A percentile compares a stretch with the other conserved stretches of the same genome.
phyloP scores from a whole-genome alignment of 192 early-diverging fungal genomes.

The Gryganskiella cystojenkinii region DNA sequence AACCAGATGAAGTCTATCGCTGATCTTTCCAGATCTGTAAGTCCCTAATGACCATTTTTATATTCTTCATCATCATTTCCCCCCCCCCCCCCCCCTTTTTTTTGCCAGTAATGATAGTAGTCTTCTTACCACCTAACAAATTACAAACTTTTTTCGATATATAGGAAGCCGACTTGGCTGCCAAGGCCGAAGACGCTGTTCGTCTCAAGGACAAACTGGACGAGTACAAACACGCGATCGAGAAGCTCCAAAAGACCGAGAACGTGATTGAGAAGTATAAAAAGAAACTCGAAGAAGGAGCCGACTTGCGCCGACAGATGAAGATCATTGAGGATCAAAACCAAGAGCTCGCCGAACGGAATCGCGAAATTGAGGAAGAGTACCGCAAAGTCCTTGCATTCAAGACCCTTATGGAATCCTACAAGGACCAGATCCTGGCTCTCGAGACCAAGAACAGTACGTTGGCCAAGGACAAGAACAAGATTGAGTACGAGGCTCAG shows the following conservation, averaged over 20 bases:
- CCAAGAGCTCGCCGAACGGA: slow-evolving; percentile 73
- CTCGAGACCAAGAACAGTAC: slow-evolving; percentile 79
- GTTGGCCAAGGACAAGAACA: slow-evolving; percentile 76
- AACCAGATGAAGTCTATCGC: slow-evolving; percentile 70
- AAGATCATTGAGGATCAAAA: slow-evolving; percentile 85
- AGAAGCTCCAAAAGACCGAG: slow-evolving; percentile 93
- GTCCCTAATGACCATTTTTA: neutral
- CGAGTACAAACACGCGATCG: slow-evolving; percentile 91
- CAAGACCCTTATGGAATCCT: slow-evolving; percentile 87
- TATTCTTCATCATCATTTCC: neutral
- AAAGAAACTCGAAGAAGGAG: slow-evolving; percentile 91
- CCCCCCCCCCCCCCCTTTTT: no score
- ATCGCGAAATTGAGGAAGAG: slow-evolving; percentile 86
- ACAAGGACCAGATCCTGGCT: slow-evolving; percentile 82
- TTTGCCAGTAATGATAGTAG: no score
- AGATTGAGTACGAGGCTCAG: slow-evolving; percentile 75
- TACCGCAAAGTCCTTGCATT: slow-evolving; percentile 82
- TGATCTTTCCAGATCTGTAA: slow-evolving; percentile 73
- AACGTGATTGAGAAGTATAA: slow-evolving; percentile 97
- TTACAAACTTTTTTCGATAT: neutral
- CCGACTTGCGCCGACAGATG: slow-evolving; percentile 82
- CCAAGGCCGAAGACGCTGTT: slow-evolving; percentile 76
- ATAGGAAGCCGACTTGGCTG: slow-evolving; percentile 63
- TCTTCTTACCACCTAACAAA: neutral
- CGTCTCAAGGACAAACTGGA: slow-evolving; percentile 90